Conservation (phyloP, 1,139 yeast species). For the Geotrichum histeridarum region DNA sequence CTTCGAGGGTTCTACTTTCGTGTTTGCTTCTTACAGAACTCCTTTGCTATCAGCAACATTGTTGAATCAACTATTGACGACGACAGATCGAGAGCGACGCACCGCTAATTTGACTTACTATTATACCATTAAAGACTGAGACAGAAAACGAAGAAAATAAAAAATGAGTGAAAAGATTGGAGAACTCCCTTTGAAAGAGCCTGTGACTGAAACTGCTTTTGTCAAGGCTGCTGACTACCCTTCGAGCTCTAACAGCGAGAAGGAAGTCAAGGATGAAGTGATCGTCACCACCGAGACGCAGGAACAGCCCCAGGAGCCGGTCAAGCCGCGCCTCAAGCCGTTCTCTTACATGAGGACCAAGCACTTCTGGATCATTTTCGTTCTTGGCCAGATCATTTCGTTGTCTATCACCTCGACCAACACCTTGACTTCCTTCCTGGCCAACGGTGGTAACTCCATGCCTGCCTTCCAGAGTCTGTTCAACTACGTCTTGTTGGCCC, state of each 20-base stretch:
- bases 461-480: slow-evolving; percentile 45
- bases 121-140: no score
- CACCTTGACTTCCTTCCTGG: slow-evolving; percentile 41
- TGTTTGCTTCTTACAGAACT: slow-evolving; percentile 19
- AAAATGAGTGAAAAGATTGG: background rate
- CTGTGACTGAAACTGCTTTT: background rate
- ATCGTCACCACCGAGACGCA: background rate
- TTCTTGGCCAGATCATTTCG: slow-evolving; percentile 43
- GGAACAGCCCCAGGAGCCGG: background rate
- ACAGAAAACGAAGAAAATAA: background rate
- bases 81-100: slow-evolving; percentile 1
- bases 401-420: slow-evolving; percentile 42
- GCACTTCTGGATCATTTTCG: slow-evolving; percentile 41
- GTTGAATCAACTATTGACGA: background rate
- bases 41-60: slow-evolving; percentile 2
- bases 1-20: slow-evolving; percentile 25
- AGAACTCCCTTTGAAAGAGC: background rate
- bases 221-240: background rate
- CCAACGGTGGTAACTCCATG: slow-evolving; percentile 38
- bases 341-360: slow-evolving; percentile 36
- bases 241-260: background rate
- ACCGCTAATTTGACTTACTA: background rate
- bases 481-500: slow-evolving; percentile 38
- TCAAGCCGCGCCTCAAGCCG: background rate
- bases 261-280: background rate